A percentile compares a stretch with the other conserved stretches of the same genome.
Conservation (phyloP, 2,329 filamentous ascomycete species). For the Rasamsonia emersonii region DNA sequence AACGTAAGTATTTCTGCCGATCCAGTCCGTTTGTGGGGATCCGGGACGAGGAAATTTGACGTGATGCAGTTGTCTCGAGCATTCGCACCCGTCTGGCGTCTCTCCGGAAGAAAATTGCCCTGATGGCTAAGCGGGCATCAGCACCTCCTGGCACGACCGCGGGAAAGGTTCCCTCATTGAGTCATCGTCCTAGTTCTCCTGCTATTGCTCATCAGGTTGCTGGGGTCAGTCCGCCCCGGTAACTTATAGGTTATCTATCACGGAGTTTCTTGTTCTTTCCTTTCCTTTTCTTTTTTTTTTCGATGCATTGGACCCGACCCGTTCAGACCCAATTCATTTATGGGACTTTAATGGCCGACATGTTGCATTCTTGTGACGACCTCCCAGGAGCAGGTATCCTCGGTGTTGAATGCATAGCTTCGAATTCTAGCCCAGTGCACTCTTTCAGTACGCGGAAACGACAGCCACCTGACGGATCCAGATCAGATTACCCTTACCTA, state of each 20-base stretch:
- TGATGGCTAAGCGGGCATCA: conserved; percentile 40
- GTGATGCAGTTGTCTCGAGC: conserved; percentile 38
- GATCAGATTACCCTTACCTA: no score
- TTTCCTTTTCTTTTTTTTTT: conserved; percentile 1
- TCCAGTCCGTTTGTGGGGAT: conserved; percentile 1
- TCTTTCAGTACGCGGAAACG: no score
- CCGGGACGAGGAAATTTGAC: no score
- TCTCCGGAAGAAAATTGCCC: conserved; percentile 41
- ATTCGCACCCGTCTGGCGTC: conserved; percentile 40
- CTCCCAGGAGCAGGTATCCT: conserved; percentile 9
- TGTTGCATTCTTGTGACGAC: conserved; percentile 6
- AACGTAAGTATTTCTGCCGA: conserved; percentile 32
- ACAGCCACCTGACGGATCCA: no score
- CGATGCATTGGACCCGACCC: no score
- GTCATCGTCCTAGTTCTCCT: conserved; percentile 22
- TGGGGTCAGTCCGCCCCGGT: conserved; percentile 25
- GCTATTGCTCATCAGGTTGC: conserved; percentile 15
- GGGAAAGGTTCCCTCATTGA: conserved; percentile 21
- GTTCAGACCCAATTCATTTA: no score
- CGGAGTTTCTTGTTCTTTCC: no score
- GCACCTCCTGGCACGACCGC: conserved; percentile 24
- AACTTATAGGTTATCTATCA: conserved; percentile 3
- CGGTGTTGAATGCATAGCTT: no score
- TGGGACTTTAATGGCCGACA: conserved; percentile 2
- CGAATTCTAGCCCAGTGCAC: no score